Evolutionary conservation across 2,329 filamentous ascomycete genomes (phyloP), one percentile per base, ranked within the genome.

Genomic region (Chaetomiaceae sp.): DNA sequence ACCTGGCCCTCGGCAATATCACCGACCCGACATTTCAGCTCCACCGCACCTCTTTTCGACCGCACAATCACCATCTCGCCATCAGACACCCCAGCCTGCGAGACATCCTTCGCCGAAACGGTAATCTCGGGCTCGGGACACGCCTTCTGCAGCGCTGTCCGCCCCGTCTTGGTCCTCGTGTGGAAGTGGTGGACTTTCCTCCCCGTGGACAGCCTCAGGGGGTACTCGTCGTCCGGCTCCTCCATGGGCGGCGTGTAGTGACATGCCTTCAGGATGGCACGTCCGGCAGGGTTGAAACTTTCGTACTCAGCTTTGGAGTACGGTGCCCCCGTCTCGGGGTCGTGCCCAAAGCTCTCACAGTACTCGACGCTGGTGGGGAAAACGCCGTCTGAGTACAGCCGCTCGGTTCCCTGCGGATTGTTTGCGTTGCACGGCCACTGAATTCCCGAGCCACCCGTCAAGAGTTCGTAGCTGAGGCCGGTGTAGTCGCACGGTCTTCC

Each of bases 311-410:
- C 42, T 47, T 61, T 64, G 1, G 62, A 60, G 33, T 60, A 60
- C 1, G 67, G 67, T 6, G 62, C 60, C 0, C 68, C 67, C 1
- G 67, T 69, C 48, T 69, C 64, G 2, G 69, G 61, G 37, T 68
- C 67, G 54, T 70, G 67, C 0, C 67, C 67, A 46, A 61, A 70
- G 40, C 57, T 63, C 53, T 70, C 66, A 52, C 67, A 70, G 41
- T 63, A 59, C 1, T 69, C 66, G 5, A 61, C 55, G 27, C 66
- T 63, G 4, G 67, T 70, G 55, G 61, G 68, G 60, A 69, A 69
- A 3, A 54, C 48, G 2, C 62, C 63, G 40, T 69, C 63, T 2
- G 60, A 47, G 45, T 66, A 69, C 3, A 69, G 55, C 6, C 67
- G 49, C 48, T 70, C 66, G 10, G 59, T 67, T 2, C 68, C 67